These are phyloP conservation scores for Sugiyamaella castrensis DNA, from an alignment of 1,139 yeast genomes.

Conservation along the genomic window DNA sequence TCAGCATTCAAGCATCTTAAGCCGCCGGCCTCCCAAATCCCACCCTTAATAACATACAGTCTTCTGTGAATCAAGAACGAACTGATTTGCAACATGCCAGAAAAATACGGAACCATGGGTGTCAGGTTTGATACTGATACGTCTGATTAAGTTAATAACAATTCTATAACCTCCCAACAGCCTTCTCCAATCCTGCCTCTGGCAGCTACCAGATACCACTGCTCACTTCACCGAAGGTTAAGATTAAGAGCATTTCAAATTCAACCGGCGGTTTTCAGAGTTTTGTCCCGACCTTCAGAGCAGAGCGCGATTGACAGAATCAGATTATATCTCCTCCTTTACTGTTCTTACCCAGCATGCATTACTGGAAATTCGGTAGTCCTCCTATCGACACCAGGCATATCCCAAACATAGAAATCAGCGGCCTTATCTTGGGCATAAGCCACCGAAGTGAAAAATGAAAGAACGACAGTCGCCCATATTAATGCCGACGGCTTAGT, in stretches of 20 bases:
- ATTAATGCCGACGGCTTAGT: no score
- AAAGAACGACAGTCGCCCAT: no score
- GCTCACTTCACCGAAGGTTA: no score
- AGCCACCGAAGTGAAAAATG: background rate
- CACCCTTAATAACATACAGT: conserved; percentile 26
- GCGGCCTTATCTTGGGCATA: conserved; percentile 27
- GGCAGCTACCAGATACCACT: no score
- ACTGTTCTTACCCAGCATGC: conserved; percentile 40
- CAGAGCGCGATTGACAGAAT: no score
- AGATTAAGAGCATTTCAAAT: no score
- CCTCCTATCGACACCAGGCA: conserved; percentile 37
- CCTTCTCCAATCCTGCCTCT: no score
- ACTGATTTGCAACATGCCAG: conserved; percentile 51
- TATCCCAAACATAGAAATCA: conserved; percentile 36
- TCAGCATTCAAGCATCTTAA: no score
- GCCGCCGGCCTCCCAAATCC: no score
- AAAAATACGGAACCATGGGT: conserved; percentile 68
- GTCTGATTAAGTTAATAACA: conserved; percentile 39
- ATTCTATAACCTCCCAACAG: background rate
- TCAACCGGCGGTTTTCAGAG: background rate
- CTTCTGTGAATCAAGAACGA: conserved; percentile 30
- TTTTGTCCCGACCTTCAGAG: background rate
- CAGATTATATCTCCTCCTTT: background rate
- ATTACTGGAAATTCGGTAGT: conserved; percentile 36
- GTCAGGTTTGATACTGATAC: conserved; percentile 53